phyloP scores from a whole-genome alignment of 768 basidiomycete genomes.

The Rhizopogon vesiculosus region DNA sequence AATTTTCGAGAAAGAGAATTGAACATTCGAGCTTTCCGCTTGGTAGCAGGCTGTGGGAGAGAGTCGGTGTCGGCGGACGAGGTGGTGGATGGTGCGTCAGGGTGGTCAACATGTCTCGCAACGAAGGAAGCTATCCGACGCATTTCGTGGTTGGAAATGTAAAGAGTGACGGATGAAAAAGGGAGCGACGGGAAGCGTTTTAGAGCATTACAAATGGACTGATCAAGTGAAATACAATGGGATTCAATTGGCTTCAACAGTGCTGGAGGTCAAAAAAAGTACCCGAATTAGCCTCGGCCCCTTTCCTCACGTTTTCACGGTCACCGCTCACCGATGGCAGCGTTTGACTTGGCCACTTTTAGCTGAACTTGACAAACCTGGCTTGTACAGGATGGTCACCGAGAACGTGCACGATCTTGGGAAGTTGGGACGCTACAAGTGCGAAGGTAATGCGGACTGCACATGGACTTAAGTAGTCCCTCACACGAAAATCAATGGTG shows the following conservation, averaged over 20 bases:
- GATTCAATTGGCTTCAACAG: background rate
- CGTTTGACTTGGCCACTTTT: background rate
- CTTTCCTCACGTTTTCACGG: background rate
- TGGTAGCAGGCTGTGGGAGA: constrained; percentile 12
- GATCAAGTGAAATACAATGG: constrained; percentile 7
- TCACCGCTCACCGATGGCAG: background rate
- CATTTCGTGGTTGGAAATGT: constrained; percentile 37
- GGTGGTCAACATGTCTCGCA: constrained; percentile 29
- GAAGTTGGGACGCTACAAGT: background rate
- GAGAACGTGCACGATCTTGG: background rate
- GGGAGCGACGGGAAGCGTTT: constrained; percentile 10
- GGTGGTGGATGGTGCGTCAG: constrained; percentile 12
- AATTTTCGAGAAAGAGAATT: constrained; percentile 26
- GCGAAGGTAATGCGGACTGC: background rate
- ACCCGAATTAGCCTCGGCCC: constrained; percentile 4
- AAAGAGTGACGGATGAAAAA: constrained; percentile 11
- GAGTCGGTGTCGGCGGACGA: constrained; percentile 12
- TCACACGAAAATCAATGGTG: constrained; percentile 1
- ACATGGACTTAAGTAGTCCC: constrained; percentile 1
- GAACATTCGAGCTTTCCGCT: constrained; percentile 17
- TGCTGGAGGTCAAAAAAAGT: background rate
- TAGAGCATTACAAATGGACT: constrained; percentile 34
- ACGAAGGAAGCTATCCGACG: constrained; percentile 60
- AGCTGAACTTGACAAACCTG: background rate
- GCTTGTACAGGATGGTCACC: background rate